Conservation (phyloP, 2,329 filamentous ascomycete species). For the Aurifilum marmelostoma region DNA sequence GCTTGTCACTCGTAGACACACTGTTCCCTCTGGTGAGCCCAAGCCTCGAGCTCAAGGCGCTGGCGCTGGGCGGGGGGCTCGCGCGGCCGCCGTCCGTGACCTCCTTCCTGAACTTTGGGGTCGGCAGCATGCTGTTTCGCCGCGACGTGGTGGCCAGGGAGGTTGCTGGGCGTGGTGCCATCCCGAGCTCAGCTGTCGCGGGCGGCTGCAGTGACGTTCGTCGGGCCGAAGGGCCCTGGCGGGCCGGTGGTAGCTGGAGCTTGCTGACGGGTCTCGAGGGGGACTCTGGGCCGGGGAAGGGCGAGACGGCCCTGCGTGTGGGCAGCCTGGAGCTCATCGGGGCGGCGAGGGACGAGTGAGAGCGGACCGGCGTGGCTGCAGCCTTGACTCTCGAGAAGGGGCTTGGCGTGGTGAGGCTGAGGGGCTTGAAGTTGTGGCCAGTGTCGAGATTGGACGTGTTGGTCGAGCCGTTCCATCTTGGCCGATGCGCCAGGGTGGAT, state of each 20-base stretch:
- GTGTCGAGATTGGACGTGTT: conserved; percentile 66
- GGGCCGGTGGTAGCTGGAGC: conserved; percentile 55
- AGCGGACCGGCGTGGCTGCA: conserved; percentile 41
- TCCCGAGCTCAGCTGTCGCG: conserved; percentile 38
- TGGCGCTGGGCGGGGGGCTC: conserved; percentile 23
- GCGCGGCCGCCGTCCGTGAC: conserved; percentile 21
- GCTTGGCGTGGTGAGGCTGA: conserved; percentile 62
- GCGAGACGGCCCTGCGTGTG: conserved; percentile 54
- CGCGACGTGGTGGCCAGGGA: conserved; percentile 55
- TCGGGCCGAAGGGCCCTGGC: conserved; percentile 45
- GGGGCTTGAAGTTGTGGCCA: conserved; percentile 70
- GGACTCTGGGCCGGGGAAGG: conserved; percentile 51
- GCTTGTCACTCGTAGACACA: conserved; percentile 18
- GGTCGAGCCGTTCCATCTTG: conserved; percentile 73
- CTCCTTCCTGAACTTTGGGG: conserved; percentile 40
- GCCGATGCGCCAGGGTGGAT: conserved; percentile 58
- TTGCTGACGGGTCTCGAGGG: conserved; percentile 49
- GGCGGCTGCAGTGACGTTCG: conserved; percentile 48
- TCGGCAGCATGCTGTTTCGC: conserved; percentile 58
- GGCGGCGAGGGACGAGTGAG: conserved; percentile 45
- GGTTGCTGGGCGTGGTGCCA: conserved; percentile 54
- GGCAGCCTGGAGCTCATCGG: conserved; percentile 49
- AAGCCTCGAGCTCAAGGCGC: conserved; percentile 7
- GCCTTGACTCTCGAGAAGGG: conserved; percentile 55
- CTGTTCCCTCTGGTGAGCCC: conserved; percentile 25